Percentiles rank a stretch among this genome's conserved stretches.
Evolutionary conservation across 495 filamentous ascomycete species (phyloP).

Genomic region (Lasiosphaeris hirsuta): DNA sequence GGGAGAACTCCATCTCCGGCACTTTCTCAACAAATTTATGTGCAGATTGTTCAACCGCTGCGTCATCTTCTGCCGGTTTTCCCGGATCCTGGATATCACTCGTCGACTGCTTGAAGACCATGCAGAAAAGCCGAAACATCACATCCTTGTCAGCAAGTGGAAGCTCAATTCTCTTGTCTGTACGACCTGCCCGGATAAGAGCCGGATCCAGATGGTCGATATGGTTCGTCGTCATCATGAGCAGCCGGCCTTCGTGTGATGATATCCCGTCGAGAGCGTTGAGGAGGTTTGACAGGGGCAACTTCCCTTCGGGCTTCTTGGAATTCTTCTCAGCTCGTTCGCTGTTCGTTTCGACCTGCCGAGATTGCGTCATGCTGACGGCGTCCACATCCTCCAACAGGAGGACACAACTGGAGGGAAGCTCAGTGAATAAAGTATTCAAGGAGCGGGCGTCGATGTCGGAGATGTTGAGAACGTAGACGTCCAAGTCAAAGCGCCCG

Average conservation of each 20-base stretch:
- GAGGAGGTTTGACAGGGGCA: constrained; percentile 64
- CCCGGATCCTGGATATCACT: constrained; percentile 3
- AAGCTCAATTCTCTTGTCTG: constrained; percentile 66
- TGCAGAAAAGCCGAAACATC: constrained; percentile 5
- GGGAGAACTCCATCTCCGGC: constrained; percentile 9
- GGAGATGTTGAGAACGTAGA: constrained; percentile 48
- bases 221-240: constrained; percentile 77
- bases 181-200: constrained; percentile 64
- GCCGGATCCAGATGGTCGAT: constrained; percentile 64
- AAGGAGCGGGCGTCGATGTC: constrained; percentile 16
- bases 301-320: constrained; percentile 1
- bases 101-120: constrained; percentile 8
- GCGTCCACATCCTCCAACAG: constrained; percentile 50
- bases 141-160: constrained; percentile 38
- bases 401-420: constrained; percentile 45
- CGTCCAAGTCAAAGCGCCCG: constrained; percentile 41
- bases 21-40: constrained; percentile 10
- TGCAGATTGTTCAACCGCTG: background rate
- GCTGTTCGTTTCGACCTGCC: background rate
- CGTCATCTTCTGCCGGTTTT: constrained; percentile 7
- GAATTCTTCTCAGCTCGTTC: too few relatives aligned
- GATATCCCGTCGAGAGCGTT: constrained; percentile 71
- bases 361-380: constrained; percentile 23
- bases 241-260: constrained; percentile 63
- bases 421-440: constrained; percentile 12